phyloP scores from a whole-genome alignment of 192 early-diverging fungal species.

The Podila minutissima region DNA sequence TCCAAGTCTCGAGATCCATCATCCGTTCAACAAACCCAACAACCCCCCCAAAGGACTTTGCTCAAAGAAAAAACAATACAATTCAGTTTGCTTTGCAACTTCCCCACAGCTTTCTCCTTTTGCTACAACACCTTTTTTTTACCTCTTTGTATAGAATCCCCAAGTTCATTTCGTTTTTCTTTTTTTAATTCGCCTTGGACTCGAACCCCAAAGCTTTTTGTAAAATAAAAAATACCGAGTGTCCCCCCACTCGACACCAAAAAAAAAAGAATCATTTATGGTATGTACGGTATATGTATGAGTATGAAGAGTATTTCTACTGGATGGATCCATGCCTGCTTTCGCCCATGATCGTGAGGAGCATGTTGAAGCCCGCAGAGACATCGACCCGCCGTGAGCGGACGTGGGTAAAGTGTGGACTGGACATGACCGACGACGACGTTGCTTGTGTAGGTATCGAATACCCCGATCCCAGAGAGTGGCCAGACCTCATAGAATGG shows the following conservation, averaged over 20 bases:
- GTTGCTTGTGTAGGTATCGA: too few species aligned
- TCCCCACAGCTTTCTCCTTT: neutral
- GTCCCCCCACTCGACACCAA: neutral
- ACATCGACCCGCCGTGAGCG: too few species aligned
- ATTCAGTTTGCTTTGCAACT: neutral
- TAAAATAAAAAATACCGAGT: neutral
- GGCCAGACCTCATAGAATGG: too few species aligned
- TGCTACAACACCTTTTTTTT: neutral
- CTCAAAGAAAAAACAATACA: conserved; percentile 1
- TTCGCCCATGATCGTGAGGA: too few species aligned
- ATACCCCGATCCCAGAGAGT: too few species aligned
- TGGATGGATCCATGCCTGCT: too few species aligned
- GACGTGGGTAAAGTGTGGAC: too few species aligned
- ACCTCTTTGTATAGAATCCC: conserved; percentile 4
- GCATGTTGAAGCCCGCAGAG: too few species aligned
- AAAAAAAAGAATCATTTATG: neutral
- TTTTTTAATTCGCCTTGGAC: conserved; percentile 1
- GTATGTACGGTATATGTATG: too few species aligned
- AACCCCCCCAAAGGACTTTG: neutral
- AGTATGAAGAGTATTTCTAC: too few species aligned
- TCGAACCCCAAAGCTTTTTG: neutral
- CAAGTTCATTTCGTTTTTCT: neutral
- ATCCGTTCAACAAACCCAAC: neutral
- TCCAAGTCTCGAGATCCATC: neutral
- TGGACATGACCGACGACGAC: too few species aligned